These are phyloP conservation scores for Lippia alba DNA, from an alignment of 305 asterid species.

Conservation along the genomic window DNA sequence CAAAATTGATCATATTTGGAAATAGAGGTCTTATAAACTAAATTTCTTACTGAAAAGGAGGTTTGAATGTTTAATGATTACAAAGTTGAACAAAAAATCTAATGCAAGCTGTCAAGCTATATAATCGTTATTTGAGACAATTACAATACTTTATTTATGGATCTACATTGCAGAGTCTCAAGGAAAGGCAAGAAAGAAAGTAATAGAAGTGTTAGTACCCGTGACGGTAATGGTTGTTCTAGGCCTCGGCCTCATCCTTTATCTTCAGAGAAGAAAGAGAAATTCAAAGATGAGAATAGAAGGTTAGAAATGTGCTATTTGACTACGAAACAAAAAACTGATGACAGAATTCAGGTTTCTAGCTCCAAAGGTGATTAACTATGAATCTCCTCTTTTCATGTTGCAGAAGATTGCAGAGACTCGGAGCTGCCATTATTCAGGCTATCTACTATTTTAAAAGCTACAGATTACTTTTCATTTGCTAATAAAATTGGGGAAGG, in stretches of 20 bases:
- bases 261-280: background rate
- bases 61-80: no score
- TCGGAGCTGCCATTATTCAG: conserved; percentile 42
- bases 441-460: conserved; percentile 33
- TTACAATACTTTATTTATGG: background rate
- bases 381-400: background rate
- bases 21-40: no score
- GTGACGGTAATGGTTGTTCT: background rate
- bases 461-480: conserved; percentile 42
- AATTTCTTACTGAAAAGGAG: no score
- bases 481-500: conserved; percentile 51
- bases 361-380: background rate
- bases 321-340: no score
- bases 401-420: conserved; percentile 28
- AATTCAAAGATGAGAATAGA: background rate
- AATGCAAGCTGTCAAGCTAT: no score
- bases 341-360: no score
- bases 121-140: no score
- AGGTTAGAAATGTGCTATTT: background rate
- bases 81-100: no score
- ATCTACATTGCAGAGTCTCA: background rate
- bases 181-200: background rate
- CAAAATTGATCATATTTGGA: no score
- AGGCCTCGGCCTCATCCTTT: background rate
- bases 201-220: background rate